Evolutionary conservation across 73 alveolate species (phyloP), one percentile per base, ranked within the genome.

Genomic region (Symbiodinium natans): DNA sequence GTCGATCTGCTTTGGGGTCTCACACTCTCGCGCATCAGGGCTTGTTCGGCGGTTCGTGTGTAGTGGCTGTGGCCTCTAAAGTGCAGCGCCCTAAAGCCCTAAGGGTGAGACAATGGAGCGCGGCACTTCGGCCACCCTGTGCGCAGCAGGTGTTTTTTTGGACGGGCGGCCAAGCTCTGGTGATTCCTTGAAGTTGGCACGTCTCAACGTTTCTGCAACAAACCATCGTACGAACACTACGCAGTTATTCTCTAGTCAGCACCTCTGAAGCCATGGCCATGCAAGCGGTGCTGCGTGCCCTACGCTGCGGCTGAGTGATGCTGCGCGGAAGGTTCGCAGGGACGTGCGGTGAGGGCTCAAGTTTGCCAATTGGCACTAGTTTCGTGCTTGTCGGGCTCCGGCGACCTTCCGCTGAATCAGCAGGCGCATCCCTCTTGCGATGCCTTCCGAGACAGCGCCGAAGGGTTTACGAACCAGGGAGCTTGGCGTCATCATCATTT

Each of bases 261-360:
- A 46, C 59, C 13, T 46, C 80, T 9, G 40, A 29, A n/a, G 80
- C 80, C 80, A 63, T 29, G 80, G 80, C 80, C 80, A 52, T 9
- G 40, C 80, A 63, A 63, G 80, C 36, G 80, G 40, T 13, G 59
- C 80, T 63, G 19, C 31, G 36, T 13, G 36, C 80, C 80, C 80
- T 63, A 63, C 80, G 80, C 80, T 63, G 27, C 80, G 80, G 80
- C 80, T 63, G 80, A 63, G n/a, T n/a, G n/a, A n/a, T n/a, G n/a
- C n/a, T n/a, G n/a, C n/a, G n/a, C 33, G 36, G 80, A 63, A 63
- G 80, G 80, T 63, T 36, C 80, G 13, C 80, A 63, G 33, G 80
- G 11, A 29, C 19, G 80, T 13, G 59, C 6, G 59, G 59, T n/a
- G n/a, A n/a, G n/a, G n/a, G n/a, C n/a, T n/a, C n/a, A n/a, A n/a